Evolutionary conservation across 176 grass and related monocot genomes (phyloP), one percentile per base, ranked within the genome.

Genomic region (Zizania latifolia): DNA sequence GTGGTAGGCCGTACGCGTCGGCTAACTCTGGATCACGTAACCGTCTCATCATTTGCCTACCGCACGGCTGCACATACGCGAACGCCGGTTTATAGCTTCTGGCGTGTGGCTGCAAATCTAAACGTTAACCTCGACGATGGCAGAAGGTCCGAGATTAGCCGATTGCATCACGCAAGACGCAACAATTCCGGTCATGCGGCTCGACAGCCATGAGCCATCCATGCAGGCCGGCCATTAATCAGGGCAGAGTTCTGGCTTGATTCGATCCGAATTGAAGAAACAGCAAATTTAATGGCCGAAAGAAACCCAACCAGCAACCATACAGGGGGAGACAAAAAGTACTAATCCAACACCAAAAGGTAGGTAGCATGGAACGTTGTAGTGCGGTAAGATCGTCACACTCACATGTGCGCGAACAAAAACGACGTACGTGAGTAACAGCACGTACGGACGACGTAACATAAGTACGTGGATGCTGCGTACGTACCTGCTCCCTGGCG

Each of bases 401-500:
- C n/a, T n/a, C n/a, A 8, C 46, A 51, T 51, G 46, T 51, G 46
- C 46, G 6, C 17, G 15, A 16, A 51, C 46, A 51, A 21, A 15
- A 50, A 17, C 46, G 46, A 51, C 46, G 17, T 3, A 6, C 19
- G 16, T n/a, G 14, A 15, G 15, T n/a, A 51, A 51, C 46, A 51
- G 8, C 7, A 16, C 19, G 16, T 19, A 51, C 46, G 46, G 17
- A 2, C 19, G n/a, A 51, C 46, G 43, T 45, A 45, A 15, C 43
- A 45, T 45, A 45, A 45, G 43, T 15, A 16, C 5, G 17, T 46
- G 43, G 17, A 46, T 46, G 15, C 15, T 9, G 2, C 28, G 58
- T 34, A 34, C 16, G 34, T 65, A 68, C 65, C 65, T 44, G 38
- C 37, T 68, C 36, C 51, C 88, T 74, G 9, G 75, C 88, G 71